These are phyloP conservation scores for Fusarium camptoceras DNA, from an alignment of 2,329 filamentous ascomycete genomes.

Conservation along the genomic window DNA sequence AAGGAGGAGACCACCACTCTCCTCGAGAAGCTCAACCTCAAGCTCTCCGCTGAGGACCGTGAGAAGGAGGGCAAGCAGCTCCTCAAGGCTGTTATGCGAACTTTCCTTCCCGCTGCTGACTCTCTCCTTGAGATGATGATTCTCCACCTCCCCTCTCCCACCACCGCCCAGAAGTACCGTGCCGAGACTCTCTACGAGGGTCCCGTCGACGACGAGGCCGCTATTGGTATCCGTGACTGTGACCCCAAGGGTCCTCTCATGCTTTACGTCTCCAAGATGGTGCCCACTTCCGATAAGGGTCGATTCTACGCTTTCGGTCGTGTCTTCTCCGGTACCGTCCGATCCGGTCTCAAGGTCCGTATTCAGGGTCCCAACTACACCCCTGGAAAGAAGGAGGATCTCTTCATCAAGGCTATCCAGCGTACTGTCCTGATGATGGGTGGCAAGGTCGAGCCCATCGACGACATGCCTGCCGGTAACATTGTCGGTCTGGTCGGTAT, in stretches of 20 bases:
- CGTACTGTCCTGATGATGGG: slow-evolving; percentile 99
- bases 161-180: slow-evolving; percentile 97
- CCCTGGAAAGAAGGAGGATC: slow-evolving; percentile 97
- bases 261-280: slow-evolving; percentile 99
- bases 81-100: slow-evolving; percentile 97
- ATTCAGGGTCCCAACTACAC: slow-evolving; percentile 99
- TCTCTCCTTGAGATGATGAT: slow-evolving; percentile 99
- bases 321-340: slow-evolving; percentile 99
- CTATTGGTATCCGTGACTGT: slow-evolving; percentile 98
- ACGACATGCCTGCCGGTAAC: slow-evolving; percentile 99
- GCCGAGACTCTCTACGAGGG: slow-evolving; percentile 99
- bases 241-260: slow-evolving; percentile 98
- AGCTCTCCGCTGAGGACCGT: slow-evolving; percentile 87
- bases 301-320: slow-evolving; percentile 99
- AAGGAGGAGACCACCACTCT: slow-evolving; percentile 88
- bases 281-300: slow-evolving; percentile 98
- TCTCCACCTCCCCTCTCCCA: slow-evolving; percentile 96
- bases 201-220: slow-evolving; percentile 89
- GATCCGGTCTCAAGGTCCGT: slow-evolving; percentile 98
- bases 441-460: slow-evolving; percentile 97
- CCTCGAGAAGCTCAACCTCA: slow-evolving; percentile 93
- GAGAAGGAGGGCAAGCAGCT: slow-evolving; percentile 97
- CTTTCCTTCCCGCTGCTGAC: slow-evolving; percentile 98
- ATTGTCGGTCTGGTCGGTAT: slow-evolving; percentile 99
- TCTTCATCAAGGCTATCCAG: slow-evolving; percentile 99